phyloP scores from a whole-genome alignment of 2,329 filamentous ascomycete genomes.

The Chrysoporthe austroafricana region DNA sequence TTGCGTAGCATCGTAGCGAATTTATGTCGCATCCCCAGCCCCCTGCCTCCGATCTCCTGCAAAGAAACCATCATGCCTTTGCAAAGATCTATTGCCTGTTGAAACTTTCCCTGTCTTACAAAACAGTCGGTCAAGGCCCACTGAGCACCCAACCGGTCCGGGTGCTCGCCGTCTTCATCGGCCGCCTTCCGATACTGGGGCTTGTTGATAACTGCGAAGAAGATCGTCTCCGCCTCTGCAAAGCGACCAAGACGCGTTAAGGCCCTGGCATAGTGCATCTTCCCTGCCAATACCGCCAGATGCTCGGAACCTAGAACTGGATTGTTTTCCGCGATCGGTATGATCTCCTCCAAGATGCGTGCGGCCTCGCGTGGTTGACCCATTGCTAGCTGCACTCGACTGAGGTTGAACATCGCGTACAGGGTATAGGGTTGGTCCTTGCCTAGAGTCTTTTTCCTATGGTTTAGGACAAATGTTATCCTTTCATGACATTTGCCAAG shows the following conservation, averaged over 20 bases:
- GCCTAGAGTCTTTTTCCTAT: conserved; percentile 25
- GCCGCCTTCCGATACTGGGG: conserved; percentile 24
- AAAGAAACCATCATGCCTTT: conserved; percentile 12
- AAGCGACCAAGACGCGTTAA: conserved; percentile 22
- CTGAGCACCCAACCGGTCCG: conserved; percentile 28
- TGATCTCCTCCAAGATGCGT: conserved; percentile 14
- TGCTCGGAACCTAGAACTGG: conserved; percentile 23
- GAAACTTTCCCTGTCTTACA: conserved; percentile 27
- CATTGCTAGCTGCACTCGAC: conserved; percentile 19
- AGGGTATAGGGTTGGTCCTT: conserved; percentile 30
- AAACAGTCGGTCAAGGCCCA: conserved; percentile 29
- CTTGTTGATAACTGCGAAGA: conserved; percentile 22
- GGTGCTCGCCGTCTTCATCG: conserved; percentile 31
- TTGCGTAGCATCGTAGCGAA: background rate
- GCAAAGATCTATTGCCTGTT: conserved; percentile 29
- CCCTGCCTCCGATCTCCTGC: background rate
- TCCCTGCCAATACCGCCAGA: conserved; percentile 27
- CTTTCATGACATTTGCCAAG: conserved; percentile 21
- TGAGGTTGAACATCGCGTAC: conserved; percentile 20
- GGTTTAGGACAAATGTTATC: conserved; percentile 25
- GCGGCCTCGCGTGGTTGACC: conserved; percentile 19
- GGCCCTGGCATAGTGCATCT: conserved; percentile 26
- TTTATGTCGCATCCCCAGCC: background rate
- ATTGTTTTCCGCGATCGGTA: conserved; percentile 24
- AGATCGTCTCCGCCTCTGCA: conserved; percentile 25